These are phyloP conservation scores for Gastrolobium villosum DNA, from an alignment of 306 rosid genomes.

Conservation along the genomic window DNA sequence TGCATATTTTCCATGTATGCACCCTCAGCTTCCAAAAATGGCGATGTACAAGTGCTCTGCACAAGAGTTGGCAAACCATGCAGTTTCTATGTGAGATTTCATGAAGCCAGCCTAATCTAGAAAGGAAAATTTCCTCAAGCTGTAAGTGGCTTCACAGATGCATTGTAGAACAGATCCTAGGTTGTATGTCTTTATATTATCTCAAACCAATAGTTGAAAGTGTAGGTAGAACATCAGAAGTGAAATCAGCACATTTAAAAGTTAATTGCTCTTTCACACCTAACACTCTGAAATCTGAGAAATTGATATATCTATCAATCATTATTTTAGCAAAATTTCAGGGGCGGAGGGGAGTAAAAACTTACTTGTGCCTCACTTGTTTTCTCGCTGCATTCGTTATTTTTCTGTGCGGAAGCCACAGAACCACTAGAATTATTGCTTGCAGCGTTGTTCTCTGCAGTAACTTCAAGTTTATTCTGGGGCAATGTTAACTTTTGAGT, in stretches of 20 bases:
- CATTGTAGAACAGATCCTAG: conserved; percentile 2
- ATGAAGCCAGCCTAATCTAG: conserved; percentile 54
- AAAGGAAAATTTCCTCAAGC: conserved; percentile 44
- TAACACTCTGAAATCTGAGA: conserved; percentile 33
- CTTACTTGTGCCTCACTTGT: conserved; percentile 74
- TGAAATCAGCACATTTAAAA: background rate
- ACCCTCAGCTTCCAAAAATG: conserved; percentile 70
- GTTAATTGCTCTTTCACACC: conserved; percentile 19
- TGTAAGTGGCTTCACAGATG: conserved; percentile 47
- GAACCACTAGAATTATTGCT: conserved; percentile 62
- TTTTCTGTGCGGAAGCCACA: conserved; percentile 58
- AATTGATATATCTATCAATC: conserved; percentile 19
- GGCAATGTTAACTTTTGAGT: conserved; percentile 51
- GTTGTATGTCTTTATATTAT: conserved; percentile 28
- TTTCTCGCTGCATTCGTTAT: conserved; percentile 59
- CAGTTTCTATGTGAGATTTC: conserved; percentile 57
- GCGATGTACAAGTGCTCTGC: conserved; percentile 74
- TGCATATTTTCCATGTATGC: conserved; percentile 66
- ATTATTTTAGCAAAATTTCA: background rate
- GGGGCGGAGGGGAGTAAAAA: background rate
- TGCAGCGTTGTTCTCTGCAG: conserved; percentile 59
- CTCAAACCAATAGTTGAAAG: conserved; percentile 5
- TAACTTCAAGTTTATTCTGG: conserved; percentile 51
- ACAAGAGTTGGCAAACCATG: conserved; percentile 61
- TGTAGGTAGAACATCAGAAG: conserved; percentile 13